phyloP scores from a whole-genome alignment of 768 basidiomycete species.

The Suillus paluster region DNA sequence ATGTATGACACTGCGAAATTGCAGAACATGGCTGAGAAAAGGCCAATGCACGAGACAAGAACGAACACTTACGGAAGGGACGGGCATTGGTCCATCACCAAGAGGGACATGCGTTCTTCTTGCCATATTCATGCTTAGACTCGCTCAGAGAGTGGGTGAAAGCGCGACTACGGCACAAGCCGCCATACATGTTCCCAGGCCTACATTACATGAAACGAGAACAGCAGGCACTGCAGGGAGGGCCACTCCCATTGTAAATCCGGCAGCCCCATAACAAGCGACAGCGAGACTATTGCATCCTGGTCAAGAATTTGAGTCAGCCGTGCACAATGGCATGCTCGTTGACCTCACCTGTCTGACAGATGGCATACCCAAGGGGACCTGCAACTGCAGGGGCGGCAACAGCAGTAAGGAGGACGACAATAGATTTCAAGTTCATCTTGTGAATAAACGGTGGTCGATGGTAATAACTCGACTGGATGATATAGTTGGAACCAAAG shows the following conservation, averaged over 20 bases:
- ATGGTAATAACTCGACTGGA: background rate
- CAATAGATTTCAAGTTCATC: slow-evolving; percentile 32
- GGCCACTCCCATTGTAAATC: slow-evolving; percentile 28
- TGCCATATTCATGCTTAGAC: background rate
- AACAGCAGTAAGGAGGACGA: slow-evolving; percentile 18
- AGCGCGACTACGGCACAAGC: slow-evolving; percentile 25
- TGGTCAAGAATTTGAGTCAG: background rate
- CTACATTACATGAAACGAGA: slow-evolving; percentile 26
- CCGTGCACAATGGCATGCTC: background rate
- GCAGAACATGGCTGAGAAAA: too few relatives aligned
- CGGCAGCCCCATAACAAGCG: slow-evolving; percentile 27
- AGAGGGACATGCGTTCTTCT: too few relatives aligned
- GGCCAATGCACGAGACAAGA: too few relatives aligned
- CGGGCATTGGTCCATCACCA: too few relatives aligned
- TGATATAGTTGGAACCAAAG: too few relatives aligned
- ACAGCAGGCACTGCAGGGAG: slow-evolving; percentile 23
- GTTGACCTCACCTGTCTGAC: slow-evolving; percentile 26
- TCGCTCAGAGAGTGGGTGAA: slow-evolving; percentile 28
- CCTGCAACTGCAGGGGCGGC: slow-evolving; percentile 21
- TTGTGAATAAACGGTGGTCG: background rate
- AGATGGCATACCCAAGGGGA: slow-evolving; percentile 21
- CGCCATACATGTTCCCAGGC: slow-evolving; percentile 28
- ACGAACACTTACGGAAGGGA: too few relatives aligned
- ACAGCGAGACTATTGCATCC: slow-evolving; percentile 29
- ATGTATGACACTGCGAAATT: too few relatives aligned